Percentiles rank a stretch among this genome's conserved stretches.
Evolutionary conservation across 768 basidiomycete species (phyloP).

Genomic region (Pulveroboletus ravenelii): DNA sequence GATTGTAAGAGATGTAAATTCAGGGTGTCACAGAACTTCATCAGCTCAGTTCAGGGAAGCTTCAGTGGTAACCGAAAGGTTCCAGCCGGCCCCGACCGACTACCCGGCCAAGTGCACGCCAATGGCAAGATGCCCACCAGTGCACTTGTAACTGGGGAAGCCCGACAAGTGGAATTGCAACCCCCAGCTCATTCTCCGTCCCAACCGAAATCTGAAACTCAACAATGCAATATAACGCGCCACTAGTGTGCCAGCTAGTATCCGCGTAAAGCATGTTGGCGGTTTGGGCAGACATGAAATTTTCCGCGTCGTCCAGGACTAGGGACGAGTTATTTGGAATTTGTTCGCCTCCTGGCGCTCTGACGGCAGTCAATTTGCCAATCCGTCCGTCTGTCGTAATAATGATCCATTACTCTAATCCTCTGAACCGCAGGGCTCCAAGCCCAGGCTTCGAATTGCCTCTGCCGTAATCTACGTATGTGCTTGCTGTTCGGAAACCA

Average conservation of each 20-base stretch:
- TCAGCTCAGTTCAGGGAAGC: no score
- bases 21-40: no score
- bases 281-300: not conserved
- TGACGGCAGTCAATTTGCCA: not conserved
- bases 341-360: not conserved
- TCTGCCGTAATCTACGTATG: not conserved
- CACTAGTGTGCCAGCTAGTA: no score
- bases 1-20: not conserved
- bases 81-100: no score
- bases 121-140: no score
- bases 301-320: not conserved
- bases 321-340: conserved; percentile 3
- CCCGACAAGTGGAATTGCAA: no score
- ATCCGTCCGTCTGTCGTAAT: conserved; percentile 1
- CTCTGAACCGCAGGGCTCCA: not conserved
- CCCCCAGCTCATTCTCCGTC: not conserved
- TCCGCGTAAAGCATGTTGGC: no score
- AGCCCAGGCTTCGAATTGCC: not conserved
- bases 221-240: not conserved
- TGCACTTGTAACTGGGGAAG: no score
- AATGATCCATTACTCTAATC: conserved; percentile 4
- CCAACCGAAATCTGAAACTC: not conserved
- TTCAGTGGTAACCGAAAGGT: no score
- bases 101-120: no score
- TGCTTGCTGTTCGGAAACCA: not conserved